These are phyloP conservation scores for Elasticomyces elasticus DNA, from an alignment of 495 filamentous ascomycete genomes.

Conservation along the genomic window DNA sequence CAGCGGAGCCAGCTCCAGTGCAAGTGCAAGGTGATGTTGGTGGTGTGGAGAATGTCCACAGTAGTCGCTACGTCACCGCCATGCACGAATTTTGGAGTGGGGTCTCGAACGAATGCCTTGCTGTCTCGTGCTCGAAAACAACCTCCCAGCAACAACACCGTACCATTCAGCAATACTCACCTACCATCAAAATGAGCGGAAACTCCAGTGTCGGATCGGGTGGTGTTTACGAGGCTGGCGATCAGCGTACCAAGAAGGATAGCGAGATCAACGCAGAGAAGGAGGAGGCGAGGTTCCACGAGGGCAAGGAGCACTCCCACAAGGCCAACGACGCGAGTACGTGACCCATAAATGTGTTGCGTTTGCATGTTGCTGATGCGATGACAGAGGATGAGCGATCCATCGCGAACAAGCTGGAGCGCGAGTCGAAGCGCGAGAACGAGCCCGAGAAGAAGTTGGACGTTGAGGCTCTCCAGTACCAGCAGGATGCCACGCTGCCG, in stretches of 20 bases:
- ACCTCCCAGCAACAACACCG: too few species aligned
- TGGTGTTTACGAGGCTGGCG: slow-evolving; percentile 52
- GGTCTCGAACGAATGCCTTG: too few species aligned
- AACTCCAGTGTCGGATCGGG: slow-evolving; percentile 46
- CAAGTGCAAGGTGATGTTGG: too few species aligned
- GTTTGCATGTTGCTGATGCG: neutral
- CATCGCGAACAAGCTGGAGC: slow-evolving; percentile 66
- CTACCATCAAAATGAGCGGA: slow-evolving; percentile 21
- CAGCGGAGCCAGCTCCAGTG: too few species aligned
- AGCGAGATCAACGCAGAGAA: slow-evolving; percentile 42
- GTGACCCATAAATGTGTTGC: slow-evolving; percentile 8
- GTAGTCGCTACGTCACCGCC: too few species aligned
- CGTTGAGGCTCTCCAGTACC: slow-evolving; percentile 45
- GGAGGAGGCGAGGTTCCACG: slow-evolving; percentile 45
- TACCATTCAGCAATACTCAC: neutral
- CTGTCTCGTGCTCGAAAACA: too few species aligned
- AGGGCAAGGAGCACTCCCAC: slow-evolving; percentile 59
- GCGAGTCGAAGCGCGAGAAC: slow-evolving; percentile 44
- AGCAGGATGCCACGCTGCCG: slow-evolving; percentile 59
- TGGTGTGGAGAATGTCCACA: too few species aligned
- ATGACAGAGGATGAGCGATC: slow-evolving; percentile 65
- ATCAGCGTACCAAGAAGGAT: slow-evolving; percentile 57
- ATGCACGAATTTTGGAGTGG: too few species aligned
- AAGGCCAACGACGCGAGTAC: slow-evolving; percentile 61
- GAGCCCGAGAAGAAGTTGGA: slow-evolving; percentile 32